Evolutionary conservation across 768 basidiomycete species (phyloP).

Genomic region (Cystoderma amianthinum): DNA sequence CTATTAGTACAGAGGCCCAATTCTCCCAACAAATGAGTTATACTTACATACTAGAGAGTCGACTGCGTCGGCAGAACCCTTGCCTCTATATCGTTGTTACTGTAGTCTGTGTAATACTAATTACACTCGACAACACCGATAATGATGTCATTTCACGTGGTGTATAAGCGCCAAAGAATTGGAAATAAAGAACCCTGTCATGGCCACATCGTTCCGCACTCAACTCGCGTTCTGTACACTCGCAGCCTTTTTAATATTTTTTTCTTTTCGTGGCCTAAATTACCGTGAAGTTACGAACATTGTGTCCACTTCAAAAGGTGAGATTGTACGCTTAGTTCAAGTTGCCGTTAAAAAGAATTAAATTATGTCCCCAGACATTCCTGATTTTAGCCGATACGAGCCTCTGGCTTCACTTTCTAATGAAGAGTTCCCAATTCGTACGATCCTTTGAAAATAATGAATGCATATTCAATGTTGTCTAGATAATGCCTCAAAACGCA

Average conservation of each 20-base stretch:
- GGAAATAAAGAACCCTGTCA: background rate
- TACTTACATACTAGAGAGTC: too few species aligned
- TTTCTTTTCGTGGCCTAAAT: background rate
- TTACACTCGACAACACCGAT: too few species aligned
- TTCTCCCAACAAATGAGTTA: too few species aligned
- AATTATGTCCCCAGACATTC: constrained; percentile 25
- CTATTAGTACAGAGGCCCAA: too few species aligned
- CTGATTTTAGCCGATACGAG: constrained; percentile 52
- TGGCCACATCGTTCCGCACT: too few species aligned
- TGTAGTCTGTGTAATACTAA: too few species aligned
- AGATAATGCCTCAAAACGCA: constrained; percentile 49
- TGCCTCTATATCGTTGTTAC: too few species aligned
- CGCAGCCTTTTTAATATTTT: background rate
- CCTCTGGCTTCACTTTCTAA: constrained; percentile 32
- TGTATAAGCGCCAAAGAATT: too few species aligned
- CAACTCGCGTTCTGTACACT: background rate
- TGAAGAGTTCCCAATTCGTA: constrained; percentile 52
- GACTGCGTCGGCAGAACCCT: too few species aligned
- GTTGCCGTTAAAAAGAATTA: background rate
- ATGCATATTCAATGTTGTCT: background rate
- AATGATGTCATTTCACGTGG: too few species aligned
- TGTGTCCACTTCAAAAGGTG: background rate
- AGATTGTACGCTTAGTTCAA: background rate
- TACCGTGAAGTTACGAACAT: too few species aligned
- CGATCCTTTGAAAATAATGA: background rate